Base-by-base conservation (phyloP, 2,329 filamentous ascomycete species). In the Cercospora sp. region DNA sequence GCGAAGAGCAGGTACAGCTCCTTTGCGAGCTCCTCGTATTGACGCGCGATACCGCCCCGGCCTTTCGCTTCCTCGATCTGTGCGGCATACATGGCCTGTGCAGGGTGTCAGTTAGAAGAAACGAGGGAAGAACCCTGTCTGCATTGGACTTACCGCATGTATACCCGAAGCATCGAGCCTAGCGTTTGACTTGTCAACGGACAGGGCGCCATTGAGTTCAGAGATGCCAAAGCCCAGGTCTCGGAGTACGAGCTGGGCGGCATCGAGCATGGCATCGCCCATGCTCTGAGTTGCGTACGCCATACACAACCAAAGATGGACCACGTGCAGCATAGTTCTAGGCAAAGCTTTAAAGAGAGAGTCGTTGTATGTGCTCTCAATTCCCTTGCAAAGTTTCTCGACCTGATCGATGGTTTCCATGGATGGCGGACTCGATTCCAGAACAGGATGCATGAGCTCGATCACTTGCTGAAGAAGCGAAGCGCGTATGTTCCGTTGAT, bases 231-330 rank as follows among this genome's bases (percentile, higher is more conserved):
- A 18, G 12, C 71, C 72, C 18, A 69, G 53, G 51, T 73, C 63
- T 4, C 65, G 58, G 20, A 73, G 59, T 6, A 71, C 26, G 3
- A 26, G 26, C 23, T 48, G 20, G 26, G 65, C 28, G 10, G 48
- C 23, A 23, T 62, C 60, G 45, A 72, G 60, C 12, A 51, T 23
- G 6, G 30, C 28, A 26, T 63, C 57, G 2, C 60, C 28, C 18
- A 40, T 20, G n/a, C 36, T 31, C 10, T 66, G n/a, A 23, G 66
- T 48, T 2, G 60, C 59, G 60, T 68, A 66, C 1, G 65, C 60
- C 62, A 60, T 71, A 23, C 31, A 45, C 13, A 64, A 13, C 73
- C 72, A 74, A 6, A 64, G 42, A n/a, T 57, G 48, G 20, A 72
- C 59, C 20, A 53, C 42, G 48, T 61, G 53, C 5, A 73, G 66